Evolutionary conservation across 2,329 filamentous ascomycete genomes (phyloP).

Genomic region (Neonectria hederae): DNA sequence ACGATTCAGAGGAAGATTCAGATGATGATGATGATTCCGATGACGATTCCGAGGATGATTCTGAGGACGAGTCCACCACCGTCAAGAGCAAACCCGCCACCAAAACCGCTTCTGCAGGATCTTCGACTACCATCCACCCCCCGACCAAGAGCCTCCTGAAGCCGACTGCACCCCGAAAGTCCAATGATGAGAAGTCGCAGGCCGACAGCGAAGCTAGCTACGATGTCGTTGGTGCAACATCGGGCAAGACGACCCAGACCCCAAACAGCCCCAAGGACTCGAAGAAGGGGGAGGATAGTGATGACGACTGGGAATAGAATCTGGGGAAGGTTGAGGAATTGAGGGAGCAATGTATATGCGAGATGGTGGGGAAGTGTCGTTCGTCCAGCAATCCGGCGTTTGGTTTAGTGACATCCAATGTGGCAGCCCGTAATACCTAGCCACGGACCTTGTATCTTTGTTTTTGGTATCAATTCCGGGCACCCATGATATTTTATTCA

Average conservation of each 20-base stretch:
- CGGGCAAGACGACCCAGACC: constrained; percentile 80
- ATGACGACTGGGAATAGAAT: constrained; percentile 80
- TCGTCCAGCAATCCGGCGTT: constrained; percentile 46
- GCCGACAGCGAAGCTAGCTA: constrained; percentile 96
- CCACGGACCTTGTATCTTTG: constrained; percentile 34
- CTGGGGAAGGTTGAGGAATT: neutral
- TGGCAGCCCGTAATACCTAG: constrained; percentile 29
- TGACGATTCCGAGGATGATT: constrained; percentile 10
- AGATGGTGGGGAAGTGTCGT: constrained; percentile 30
- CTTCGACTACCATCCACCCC: constrained; percentile 70
- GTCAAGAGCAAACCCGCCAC: constrained; percentile 38
- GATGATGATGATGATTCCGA: constrained; percentile 48
- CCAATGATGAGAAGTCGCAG: constrained; percentile 89
- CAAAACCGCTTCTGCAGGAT: constrained; percentile 61
- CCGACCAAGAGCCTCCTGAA: constrained; percentile 62
- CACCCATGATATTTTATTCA: constrained; percentile 28
- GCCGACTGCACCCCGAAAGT: constrained; percentile 72
- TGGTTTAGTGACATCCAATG: constrained; percentile 38
- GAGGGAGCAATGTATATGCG: constrained; percentile 23
- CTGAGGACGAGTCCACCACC: constrained; percentile 29
- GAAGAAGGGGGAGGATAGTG: constrained; percentile 59
- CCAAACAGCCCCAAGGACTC: constrained; percentile 71
- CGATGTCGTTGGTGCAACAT: constrained; percentile 84
- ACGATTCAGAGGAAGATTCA: constrained; percentile 44
- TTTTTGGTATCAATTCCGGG: constrained; percentile 43